Evolutionary conservation across 179 eudicot genomes (phyloP), one percentile per base, ranked within the genome.

Genomic region (Drosera spatulata): DNA sequence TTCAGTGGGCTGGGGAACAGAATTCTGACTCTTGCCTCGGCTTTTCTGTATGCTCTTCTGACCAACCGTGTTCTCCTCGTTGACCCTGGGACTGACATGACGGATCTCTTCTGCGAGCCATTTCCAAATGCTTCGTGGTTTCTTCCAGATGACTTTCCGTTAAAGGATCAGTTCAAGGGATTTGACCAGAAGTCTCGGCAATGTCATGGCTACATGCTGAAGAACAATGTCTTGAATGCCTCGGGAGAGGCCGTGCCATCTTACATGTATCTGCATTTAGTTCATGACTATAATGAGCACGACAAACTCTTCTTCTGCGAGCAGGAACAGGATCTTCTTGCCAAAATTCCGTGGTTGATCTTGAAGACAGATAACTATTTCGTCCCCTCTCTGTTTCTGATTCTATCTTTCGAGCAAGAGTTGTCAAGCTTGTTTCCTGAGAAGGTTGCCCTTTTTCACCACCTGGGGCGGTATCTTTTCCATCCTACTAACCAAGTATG

Each of bases 81-180:
- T 61, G 95, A 93, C 62, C 85, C 87, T 40, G 95, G 99, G 50
- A 50, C 69, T 49, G 90, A 89, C 69, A 77, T 86, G 65, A 63
- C 73, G 43, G 88, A 88, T 62, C 95, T 93, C 59, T 86, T 93
- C 74, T 93, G 99, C 39, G 99, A 93, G 71, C 99, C 99, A 3
- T 89, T 93, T 78, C 99, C 96, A 0, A 71, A 80, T 49, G 74
- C 65, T 64, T 82, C 96, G 0, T 93, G 99, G 99, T 75, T 82
- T 66, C 88, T 93, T 48, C 99, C 99, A 1, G 52, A 46, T 10
- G 90, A 93, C 71, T 93, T 86, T 65, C 96, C 95, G 7, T 57
- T 91, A 22, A 77, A 69, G 42, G 55, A 72, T 50, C 78, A 82
- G 60, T 86, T 91, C 74, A 70, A 68, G 42, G 58, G 45, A 47